Base-by-base conservation (phyloP, 1,284 basidiomycete genomes). In the Austropuccinia psidii region DNA sequence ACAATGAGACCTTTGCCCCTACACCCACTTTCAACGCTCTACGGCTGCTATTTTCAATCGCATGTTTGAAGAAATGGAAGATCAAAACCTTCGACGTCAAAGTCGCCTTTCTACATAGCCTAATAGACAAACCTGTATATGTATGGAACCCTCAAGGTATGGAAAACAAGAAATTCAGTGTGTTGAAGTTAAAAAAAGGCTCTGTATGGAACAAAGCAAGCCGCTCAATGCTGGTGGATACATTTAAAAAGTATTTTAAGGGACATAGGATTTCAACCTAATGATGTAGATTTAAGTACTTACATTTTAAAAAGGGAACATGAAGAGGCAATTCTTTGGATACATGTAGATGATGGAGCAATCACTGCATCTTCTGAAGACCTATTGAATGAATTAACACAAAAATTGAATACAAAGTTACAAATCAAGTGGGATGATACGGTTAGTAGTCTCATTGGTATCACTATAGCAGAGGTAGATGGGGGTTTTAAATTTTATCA, bases 271-370 rank as follows among this genome's bases (percentile, higher is more conserved):
- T 70, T 60, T 21, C 13, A 2, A 2, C 39, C 41, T 7, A 60
- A 47, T 3, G 39, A 47, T 1, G 37, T 47, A 7, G 57, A 70
- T 27, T 29, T 35, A 9, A 60, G 54, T 9, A 47, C 54, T 15
- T 70, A 70, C 31, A 47, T 41, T 37, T 58, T 55, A 21, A 21
- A 45, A 4, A 13, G 31, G 15, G 5, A 4, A 1, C 8, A 60
- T 2, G 55, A 31, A 17, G 37, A n/a, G 21, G 39, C n/a, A 5
- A 15, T 58, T 21, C 17, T 70, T n/a, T 70, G 67, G 52, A 31
- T 70, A 9, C 67, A 70, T 29, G 55, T 58, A 2, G 55, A 70
- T n/a, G 43, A 70, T 13, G 67, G 52, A 1, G 4, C 33, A 1
- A 39, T 70, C 11, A 70, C 55, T 15, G 66, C n/a, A 58, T 39